Conservation (phyloP, 139 green algal genomes). For the Chlamydomonas schloesseri region DNA sequence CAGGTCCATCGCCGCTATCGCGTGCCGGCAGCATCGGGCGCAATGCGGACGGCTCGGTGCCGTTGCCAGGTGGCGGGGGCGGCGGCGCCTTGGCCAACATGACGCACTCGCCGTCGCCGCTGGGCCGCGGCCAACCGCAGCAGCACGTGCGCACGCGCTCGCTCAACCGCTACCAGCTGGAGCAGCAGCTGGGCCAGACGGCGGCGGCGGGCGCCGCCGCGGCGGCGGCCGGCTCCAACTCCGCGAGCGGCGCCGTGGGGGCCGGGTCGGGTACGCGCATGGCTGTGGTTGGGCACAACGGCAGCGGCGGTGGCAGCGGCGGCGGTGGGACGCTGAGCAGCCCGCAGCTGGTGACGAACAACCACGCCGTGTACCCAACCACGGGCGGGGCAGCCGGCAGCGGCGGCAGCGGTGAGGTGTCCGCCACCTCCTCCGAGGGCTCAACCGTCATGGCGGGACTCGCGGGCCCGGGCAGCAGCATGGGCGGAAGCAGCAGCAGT, state of each 20-base stretch:
- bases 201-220: not conserved
- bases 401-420: too few relatives aligned
- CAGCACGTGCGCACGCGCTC: constrained; percentile 35
- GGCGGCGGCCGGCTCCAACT: not conserved
- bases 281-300: too few relatives aligned
- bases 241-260: too few relatives aligned
- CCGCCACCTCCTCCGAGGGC: too few relatives aligned
- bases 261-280: too few relatives aligned
- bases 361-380: too few relatives aligned
- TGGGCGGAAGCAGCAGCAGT: too few relatives aligned
- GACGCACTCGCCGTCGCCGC: constrained; percentile 16
- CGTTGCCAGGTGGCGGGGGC: not conserved
- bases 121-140: constrained; percentile 26
- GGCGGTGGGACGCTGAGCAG: too few relatives aligned
- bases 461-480: not conserved
- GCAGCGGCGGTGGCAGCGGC: too few relatives aligned
- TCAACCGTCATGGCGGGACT: not conserved
- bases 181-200: not conserved
- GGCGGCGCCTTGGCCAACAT: not conserved
- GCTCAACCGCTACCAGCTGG: constrained; percentile 24
- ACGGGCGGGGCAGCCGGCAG: too few relatives aligned
- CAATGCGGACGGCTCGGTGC: not conserved
- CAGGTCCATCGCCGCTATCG: not conserved
- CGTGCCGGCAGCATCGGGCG: not conserved
- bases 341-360: too few relatives aligned